Evolutionary conservation across 1,284 basidiomycete species (phyloP), one percentile per base, ranked within the genome.

Genomic region (Schizopora paradoxa): DNA sequence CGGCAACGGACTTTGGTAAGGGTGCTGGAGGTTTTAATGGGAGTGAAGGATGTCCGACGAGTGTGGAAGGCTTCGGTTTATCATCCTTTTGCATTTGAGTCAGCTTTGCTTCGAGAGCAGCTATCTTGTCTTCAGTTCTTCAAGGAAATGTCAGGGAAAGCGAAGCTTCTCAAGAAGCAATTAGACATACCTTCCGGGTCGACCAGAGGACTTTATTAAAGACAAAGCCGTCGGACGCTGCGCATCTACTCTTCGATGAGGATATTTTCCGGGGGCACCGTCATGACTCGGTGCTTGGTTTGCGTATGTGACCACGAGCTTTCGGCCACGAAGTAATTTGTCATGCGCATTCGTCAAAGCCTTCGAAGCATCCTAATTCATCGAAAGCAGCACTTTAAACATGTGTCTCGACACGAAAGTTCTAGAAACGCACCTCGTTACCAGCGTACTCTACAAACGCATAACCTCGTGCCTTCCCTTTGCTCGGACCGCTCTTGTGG

Each of bases 61-160:
- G 49, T 42, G 45, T 53, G 18, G 47, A 53, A 41, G 32, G 42
- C 56, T 16, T 59, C 61, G 43, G 64, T 60, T 27, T 26, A n/a
- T 47, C 47, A 8, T 62, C 60, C 43, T 67, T 64, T 54, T 81
- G 78, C 76, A 96, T 79, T 52, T 89, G 78, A 6, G 81, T 77
- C 16, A 98, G 71, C 64, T 98, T 98, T 4, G 94, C 94, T 64
- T 98, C 95, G 76, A 97, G 86, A 51, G 86, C 81, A 1, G 92
- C 91, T 56, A 98, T 98, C 66, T 96, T 96, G 53, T 83, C 82
- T 39, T 79, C 72, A 1, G 89, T 92, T 46, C 90, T 92, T 55
- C 28, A 51, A 34, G 29, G 13, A 10, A 6, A 31, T 42, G 13
- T 16, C 22, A 34, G 35, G 31, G 38, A 27, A 28, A 36, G 48